A percentile compares a stretch with the other conserved stretches of the same genome.
phyloP scores from a whole-genome alignment of 1,139 yeast genomes.

The Geotrichum phurueaensis region DNA sequence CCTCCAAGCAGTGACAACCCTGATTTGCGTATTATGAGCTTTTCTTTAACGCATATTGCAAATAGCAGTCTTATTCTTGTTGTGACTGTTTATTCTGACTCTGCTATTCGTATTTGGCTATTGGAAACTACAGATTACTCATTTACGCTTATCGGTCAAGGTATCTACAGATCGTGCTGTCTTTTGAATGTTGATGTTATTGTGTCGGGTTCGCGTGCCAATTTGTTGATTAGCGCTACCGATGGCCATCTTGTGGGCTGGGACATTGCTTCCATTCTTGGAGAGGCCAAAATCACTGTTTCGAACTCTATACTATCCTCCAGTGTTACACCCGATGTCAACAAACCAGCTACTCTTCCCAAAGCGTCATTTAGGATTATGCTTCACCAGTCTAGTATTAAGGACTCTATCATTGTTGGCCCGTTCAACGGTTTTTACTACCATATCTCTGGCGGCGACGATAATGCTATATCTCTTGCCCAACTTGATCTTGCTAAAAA shows the following conservation, averaged over 20 bases:
- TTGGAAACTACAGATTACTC: constrained; percentile 29
- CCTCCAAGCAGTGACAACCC: constrained; percentile 49
- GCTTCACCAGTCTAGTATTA: constrained; percentile 81
- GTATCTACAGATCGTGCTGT: constrained; percentile 68
- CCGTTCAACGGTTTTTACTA: constrained; percentile 22
- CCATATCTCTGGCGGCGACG: constrained; percentile 84
- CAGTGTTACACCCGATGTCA: not conserved
- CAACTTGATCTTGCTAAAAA: constrained; percentile 31
- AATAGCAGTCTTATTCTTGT: constrained; percentile 36
- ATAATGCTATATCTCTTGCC: constrained; percentile 60
- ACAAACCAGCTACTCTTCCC: not conserved
- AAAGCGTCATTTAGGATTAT: constrained; percentile 39
- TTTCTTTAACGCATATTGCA: constrained; percentile 37
- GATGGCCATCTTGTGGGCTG: constrained; percentile 74
- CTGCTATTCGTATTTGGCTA: constrained; percentile 62
- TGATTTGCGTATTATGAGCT: constrained; percentile 86
- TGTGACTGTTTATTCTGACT: constrained; percentile 77
- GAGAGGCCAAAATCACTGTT: constrained; percentile 5
- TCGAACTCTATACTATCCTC: not conserved
- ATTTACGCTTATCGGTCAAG: constrained; percentile 38
- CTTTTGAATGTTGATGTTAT: constrained; percentile 55
- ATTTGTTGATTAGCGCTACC: constrained; percentile 60
- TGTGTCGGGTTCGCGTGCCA: constrained; percentile 30
- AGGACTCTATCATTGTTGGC: constrained; percentile 39
- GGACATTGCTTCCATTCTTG: constrained; percentile 39